Conservation (phyloP, 2,329 filamentous ascomycete genomes). For the Arthrinium phaeospermum region DNA sequence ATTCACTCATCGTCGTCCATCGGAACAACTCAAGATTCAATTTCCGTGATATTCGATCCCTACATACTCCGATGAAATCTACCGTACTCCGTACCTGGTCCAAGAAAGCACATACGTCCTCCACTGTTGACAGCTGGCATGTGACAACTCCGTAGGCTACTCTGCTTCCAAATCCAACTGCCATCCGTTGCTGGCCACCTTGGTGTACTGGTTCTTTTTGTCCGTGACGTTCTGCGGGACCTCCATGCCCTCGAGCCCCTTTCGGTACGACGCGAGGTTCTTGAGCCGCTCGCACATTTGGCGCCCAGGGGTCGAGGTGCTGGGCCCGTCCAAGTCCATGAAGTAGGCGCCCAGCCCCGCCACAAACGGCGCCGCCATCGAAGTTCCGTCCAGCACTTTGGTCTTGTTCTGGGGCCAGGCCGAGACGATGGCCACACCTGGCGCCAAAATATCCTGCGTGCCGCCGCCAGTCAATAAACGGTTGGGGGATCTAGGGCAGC, state of each 20-base stretch:
- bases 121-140: not conserved
- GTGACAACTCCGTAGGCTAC: not conserved
- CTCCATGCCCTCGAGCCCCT: not conserved
- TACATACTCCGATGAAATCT: not conserved
- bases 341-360: constrained; percentile 58
- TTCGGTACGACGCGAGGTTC: not conserved
- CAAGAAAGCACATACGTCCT: not conserved
- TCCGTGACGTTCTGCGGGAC: not conserved
- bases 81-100: not conserved
- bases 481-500: not conserved
- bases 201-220: not conserved
- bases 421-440: constrained; percentile 38
- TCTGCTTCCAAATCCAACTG: not conserved
- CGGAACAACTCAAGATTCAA: not conserved
- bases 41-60: not conserved
- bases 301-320: constrained; percentile 4
- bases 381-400: constrained; percentile 52
- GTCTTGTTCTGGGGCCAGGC: constrained; percentile 40
- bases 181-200: not conserved
- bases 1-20: not conserved
- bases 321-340: constrained; percentile 23
- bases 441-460: constrained; percentile 25
- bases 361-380: constrained; percentile 59
- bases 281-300: constrained; percentile 29
- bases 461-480: not conserved